Conservation (phyloP, 148 eudicot species). For the Cornus florida region DNA sequence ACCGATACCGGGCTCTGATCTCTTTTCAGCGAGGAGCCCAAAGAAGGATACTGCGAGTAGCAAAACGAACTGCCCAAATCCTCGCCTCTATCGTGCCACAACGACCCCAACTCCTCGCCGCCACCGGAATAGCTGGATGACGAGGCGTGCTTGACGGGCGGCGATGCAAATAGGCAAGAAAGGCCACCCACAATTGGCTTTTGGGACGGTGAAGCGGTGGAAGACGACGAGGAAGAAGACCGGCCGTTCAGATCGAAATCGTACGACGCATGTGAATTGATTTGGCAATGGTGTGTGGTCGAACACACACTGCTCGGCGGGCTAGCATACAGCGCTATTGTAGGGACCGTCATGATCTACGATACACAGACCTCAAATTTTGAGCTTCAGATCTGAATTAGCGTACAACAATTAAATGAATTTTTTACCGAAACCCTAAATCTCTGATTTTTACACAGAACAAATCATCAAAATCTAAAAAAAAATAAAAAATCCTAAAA, state of each 20-base stretch:
- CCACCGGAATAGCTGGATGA: constrained; percentile 30
- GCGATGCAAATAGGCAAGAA: constrained; percentile 47
- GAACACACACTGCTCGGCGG: constrained; percentile 74
- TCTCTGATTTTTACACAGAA: neutral
- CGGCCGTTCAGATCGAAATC: constrained; percentile 64
- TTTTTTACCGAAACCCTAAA: neutral
- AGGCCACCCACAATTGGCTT: constrained; percentile 60
- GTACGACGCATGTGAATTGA: constrained; percentile 51
- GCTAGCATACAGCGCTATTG: constrained; percentile 76
- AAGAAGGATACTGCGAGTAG: constrained; percentile 30
- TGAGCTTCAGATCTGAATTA: neutral
- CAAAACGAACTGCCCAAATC: constrained; percentile 63
- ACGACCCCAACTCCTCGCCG: constrained; percentile 41
- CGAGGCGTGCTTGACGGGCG: constrained; percentile 39
- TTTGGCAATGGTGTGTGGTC: constrained; percentile 51
- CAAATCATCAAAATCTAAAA: neutral
- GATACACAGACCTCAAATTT: neutral
- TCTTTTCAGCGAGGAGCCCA: constrained; percentile 49
- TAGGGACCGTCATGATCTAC: constrained; percentile 69
- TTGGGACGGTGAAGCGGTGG: constrained; percentile 52
- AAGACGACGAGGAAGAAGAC: constrained; percentile 45
- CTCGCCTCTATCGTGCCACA: constrained; percentile 41
- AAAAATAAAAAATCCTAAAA: constrained; percentile 1
- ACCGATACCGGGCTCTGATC: constrained; percentile 92
- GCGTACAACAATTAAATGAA: neutral